Percentiles rank a stretch among this genome's conserved stretches.
Conservation (phyloP, 805 yeast genomes). For the Ogataea parapolymorpha region DNA sequence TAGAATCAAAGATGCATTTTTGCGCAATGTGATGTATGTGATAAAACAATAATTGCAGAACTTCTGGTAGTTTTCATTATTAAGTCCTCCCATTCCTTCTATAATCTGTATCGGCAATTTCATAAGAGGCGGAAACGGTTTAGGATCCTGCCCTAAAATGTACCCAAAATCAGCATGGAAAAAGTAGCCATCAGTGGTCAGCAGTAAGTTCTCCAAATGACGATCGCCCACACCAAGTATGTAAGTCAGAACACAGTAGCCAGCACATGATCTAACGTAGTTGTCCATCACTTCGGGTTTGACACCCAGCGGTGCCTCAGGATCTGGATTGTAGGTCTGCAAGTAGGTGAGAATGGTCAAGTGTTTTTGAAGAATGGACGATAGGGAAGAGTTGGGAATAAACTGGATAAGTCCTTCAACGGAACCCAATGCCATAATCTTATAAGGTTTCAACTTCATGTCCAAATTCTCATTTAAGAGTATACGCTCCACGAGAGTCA, state of each 20-base stretch:
- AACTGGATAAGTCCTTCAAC: constrained; percentile 92
- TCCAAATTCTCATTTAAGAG: constrained; percentile 88
- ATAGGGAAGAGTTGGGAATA: constrained; percentile 88
- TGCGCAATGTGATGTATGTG: constrained; percentile 84
- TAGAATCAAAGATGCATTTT: constrained; percentile 83
- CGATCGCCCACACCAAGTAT: constrained; percentile 96
- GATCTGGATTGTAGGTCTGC: constrained; percentile 60
- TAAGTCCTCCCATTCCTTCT: constrained; percentile 96
- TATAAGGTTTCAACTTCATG: constrained; percentile 81
- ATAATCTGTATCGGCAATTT: constrained; percentile 94
- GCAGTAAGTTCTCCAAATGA: constrained; percentile 82
- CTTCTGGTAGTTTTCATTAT: constrained; percentile 77
- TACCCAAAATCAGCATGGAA: constrained; percentile 99
- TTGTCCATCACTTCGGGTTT: constrained; percentile 79
- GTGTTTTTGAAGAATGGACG: constrained; percentile 70
- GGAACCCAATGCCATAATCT: constrained; percentile 85
- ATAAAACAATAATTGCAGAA: constrained; percentile 94
- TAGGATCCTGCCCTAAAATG: constrained; percentile 94
- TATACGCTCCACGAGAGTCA: constrained; percentile 84
- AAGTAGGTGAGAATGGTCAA: constrained; percentile 71
- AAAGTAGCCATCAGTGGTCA: constrained; percentile 78
- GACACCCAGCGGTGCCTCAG: constrained; percentile 43
- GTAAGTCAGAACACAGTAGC: constrained; percentile 95
- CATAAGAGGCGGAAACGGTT: constrained; percentile 98
- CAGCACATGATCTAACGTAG: constrained; percentile 93